phyloP scores from a whole-genome alignment of 2,329 filamentous ascomycete species.

The Monosporascus sp. region DNA sequence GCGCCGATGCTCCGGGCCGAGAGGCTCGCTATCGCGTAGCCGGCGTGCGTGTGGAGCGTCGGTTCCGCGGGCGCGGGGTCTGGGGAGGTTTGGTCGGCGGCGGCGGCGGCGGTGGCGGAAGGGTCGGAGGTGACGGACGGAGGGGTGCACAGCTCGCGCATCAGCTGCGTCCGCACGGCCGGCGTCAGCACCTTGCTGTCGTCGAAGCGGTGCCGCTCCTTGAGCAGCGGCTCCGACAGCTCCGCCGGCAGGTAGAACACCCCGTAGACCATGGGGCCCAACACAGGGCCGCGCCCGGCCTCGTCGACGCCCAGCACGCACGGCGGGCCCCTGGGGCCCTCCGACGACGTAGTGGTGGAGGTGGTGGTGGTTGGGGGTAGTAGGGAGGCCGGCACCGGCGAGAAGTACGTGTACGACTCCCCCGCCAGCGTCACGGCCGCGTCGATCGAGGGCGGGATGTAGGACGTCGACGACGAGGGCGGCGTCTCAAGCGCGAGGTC shows the following conservation, averaged over 20 bases:
- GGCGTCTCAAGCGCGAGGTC: slow-evolving; percentile 30
- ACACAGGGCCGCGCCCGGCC: slow-evolving; percentile 87
- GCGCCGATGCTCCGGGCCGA: slow-evolving; percentile 79
- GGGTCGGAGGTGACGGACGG: slow-evolving; percentile 39
- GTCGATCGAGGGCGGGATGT: slow-evolving; percentile 67
- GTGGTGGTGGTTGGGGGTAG: slow-evolving; percentile 33
- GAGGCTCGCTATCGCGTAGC: slow-evolving; percentile 77
- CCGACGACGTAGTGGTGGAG: slow-evolving; percentile 23
- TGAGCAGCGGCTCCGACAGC: slow-evolving; percentile 67
- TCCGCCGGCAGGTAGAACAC: slow-evolving; percentile 71
- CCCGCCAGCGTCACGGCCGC: slow-evolving; percentile 52
- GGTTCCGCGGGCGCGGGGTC: neutral
- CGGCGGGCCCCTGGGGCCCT: slow-evolving; percentile 35
- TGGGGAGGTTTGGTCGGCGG: neutral
- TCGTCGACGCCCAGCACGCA: slow-evolving; percentile 89
- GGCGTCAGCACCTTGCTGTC: slow-evolving; percentile 91
- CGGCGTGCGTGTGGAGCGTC: slow-evolving; percentile 28
- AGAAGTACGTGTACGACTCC: slow-evolving; percentile 67
- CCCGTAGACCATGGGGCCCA: slow-evolving; percentile 73
- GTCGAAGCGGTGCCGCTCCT: slow-evolving; percentile 78
- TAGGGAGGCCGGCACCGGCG: slow-evolving; percentile 59
- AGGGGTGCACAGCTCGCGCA: slow-evolving; percentile 64
- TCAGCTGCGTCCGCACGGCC: slow-evolving; percentile 66
- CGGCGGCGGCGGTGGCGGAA: slow-evolving; percentile 28
- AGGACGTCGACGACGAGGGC: slow-evolving; percentile 26